Evolutionary conservation across 2,329 filamentous ascomycete genomes (phyloP), one percentile per base, ranked within the genome.

Genomic region (Cladosporium sp.): DNA sequence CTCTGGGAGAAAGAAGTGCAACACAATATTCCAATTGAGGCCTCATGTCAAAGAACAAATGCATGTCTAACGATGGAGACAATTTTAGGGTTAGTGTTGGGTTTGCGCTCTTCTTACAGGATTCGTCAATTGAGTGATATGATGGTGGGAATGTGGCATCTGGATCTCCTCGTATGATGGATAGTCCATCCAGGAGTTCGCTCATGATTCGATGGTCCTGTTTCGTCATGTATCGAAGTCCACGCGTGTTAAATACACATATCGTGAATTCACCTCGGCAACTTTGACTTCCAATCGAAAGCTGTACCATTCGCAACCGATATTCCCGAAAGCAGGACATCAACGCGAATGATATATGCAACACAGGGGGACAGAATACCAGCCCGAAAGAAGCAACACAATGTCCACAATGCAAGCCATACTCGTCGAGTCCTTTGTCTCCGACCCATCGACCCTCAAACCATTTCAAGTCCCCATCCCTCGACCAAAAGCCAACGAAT

Each of bases 391-490:
- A 21, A 46, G 3, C 2, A 4, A 11, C 40, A 21, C 5, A 46
- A 46, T 12, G 5, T 12, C 40, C 40, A 57, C n/a, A n/a, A 82
- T 82, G 80, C 77, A 80, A 71, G 79, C 80, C 44, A 78, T 82
- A 26, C 71, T 73, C 33, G 75, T 81, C 59, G 70, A 75, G 14
- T 64, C 76, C 53, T 81, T 78, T 69, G 69, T 76, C 56, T 64
- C 76, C 40, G 72, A 73, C 52, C 69, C 73, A 50, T 72, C 71
- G 60, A 64, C 72, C 65, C 69, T 77, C 37, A 68, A n/a, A 29
- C 70, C 66, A 62, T 70, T 69, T 68, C 74, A 79, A 6, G 65
- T 68, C 12, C 80, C 80, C 11, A 64, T 70, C 18, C 71, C 76
- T 3, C 74, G 76, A 35, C 66, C 74, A 11, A 71, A 74, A 33